A percentile compares a stretch with the other conserved stretches of the same genome.
phyloP scores from a whole-genome alignment of 1,139 yeast species.

The Geotrichum europaeum region DNA sequence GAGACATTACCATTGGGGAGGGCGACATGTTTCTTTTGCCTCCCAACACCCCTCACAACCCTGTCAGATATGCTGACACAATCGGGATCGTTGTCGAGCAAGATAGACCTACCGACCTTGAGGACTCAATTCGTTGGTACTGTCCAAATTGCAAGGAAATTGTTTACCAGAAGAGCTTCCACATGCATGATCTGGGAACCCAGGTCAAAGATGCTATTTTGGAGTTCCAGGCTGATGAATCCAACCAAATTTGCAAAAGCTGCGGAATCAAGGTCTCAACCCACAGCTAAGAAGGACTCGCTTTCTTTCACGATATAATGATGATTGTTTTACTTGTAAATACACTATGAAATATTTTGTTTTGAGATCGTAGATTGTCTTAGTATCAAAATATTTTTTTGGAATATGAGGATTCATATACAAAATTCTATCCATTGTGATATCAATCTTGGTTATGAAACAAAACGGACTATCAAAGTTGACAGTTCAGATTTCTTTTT shows the following conservation, averaged over 20 bases:
- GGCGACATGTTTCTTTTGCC: constrained; percentile 87
- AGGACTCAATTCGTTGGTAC: constrained; percentile 81
- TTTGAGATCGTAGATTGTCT: too few relatives aligned
- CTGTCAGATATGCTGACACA: constrained; percentile 78
- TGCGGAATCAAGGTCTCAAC: constrained; percentile 54
- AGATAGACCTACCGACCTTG: constrained; percentile 67
- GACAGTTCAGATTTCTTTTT: background rate
- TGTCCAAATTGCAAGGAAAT: constrained; percentile 61
- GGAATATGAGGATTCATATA: too few relatives aligned
- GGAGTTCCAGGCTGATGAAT: constrained; percentile 56
- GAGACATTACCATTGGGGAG: constrained; percentile 67
- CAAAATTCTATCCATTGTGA: too few relatives aligned
- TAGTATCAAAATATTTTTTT: too few relatives aligned
- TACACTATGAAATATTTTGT: background rate
- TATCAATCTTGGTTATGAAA: too few relatives aligned
- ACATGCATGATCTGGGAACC: constrained; percentile 78
- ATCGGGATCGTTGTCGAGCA: constrained; percentile 94
- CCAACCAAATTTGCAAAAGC: constrained; percentile 61
- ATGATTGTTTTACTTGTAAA: background rate
- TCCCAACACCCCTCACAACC: constrained; percentile 79
- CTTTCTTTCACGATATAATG: background rate
- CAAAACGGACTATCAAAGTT: too few relatives aligned
- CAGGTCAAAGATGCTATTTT: constrained; percentile 82
- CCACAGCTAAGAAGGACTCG: constrained; percentile 1
- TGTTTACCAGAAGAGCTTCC: constrained; percentile 65